Evolutionary conservation across 2,329 filamentous ascomycete species (phyloP), one percentile per base, ranked within the genome.

Genomic region (Colletotrichum neosansevieriae): DNA sequence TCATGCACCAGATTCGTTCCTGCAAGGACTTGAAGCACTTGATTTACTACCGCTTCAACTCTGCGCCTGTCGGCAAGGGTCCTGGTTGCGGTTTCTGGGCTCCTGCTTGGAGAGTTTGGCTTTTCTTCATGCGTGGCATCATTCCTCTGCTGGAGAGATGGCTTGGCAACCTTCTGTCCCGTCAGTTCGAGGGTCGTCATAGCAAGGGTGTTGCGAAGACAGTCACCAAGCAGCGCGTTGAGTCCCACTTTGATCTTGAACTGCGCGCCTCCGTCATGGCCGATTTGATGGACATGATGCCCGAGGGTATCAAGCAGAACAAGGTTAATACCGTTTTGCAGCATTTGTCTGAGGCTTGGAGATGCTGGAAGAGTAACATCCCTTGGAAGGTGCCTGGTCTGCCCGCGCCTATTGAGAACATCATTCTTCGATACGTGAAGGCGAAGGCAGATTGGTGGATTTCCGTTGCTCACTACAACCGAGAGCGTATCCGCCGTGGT

Each of bases 371-470:
- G 90, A 98, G 94, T 82, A 99, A 99, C 76, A 99, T 99, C 73
- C 96, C 96, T 0, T 99, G 96, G 96, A 99, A 99, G 83, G 96
- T 99, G 3, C 96, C 96, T 58, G 97, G 96, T 42, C 82, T 99
- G 69, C 96, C 96, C 45, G 97, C 97, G 13, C 95, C 96, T 0
- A 98, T 99, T 71, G 96, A 99, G 81, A 99, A 98, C 76, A 97
- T 99, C 74, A 99, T 99, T 75, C 85, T 99, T 70, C 92, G 96
- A 75, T 99, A 99, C 75, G 97, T 99, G 74, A 99, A 99, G 85
- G 95, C 94, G 73, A 99, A 99, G 85, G 96, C 96, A 17, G 96
- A 99, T 79, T 99, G 96, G 97, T 99, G 96, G 96, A 95, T 99
- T 70, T 98, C 94, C 21, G 97, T 99, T 36, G 96, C 96, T 11